A percentile compares a stretch with the other conserved stretches of the same genome.
Evolutionary conservation across 2,329 filamentous ascomycete genomes (phyloP).

Genomic region (Septoria linicola): DNA sequence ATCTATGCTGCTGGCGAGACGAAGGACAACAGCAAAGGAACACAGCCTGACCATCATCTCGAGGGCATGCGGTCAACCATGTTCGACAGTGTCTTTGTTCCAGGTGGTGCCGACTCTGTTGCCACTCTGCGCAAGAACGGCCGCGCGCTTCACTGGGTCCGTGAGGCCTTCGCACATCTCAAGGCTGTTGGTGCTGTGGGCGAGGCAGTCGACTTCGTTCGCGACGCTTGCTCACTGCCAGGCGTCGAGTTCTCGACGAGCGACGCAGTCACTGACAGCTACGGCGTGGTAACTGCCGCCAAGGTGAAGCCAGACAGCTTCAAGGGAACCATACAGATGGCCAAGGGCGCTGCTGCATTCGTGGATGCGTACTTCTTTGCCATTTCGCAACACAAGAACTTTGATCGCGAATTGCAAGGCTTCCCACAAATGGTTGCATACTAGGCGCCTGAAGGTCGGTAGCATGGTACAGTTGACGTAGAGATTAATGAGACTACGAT

Average conservation of each 20-base stretch:
- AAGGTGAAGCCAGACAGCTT: conserved; percentile 56
- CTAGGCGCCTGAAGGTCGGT: conserved; percentile 42
- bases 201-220: conserved; percentile 66
- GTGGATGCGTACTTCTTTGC: conserved; percentile 67
- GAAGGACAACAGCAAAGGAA: conserved; percentile 52
- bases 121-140: conserved; percentile 66
- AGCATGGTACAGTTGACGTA: not conserved
- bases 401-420: conserved; percentile 70
- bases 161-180: conserved; percentile 77
- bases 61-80: conserved; percentile 77
- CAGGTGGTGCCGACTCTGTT: conserved; percentile 65
- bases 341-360: conserved; percentile 67
- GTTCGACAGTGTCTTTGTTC: conserved; percentile 77
- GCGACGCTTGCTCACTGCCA: conserved; percentile 47
- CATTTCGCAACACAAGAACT: conserved; percentile 72
- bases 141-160: conserved; percentile 71
- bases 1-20: conserved; percentile 63
- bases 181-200: conserved; percentile 76
- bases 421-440: conserved; percentile 67
- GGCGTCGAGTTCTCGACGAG: conserved; percentile 53
- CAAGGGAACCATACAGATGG: conserved; percentile 61
- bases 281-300: conserved; percentile 71
- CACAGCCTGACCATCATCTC: conserved; percentile 73
- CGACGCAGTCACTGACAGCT: conserved; percentile 61
- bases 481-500: too few species aligned